phyloP scores from a whole-genome alignment of 345 rosid genomes.

The Eucalyptus dawsonii region DNA sequence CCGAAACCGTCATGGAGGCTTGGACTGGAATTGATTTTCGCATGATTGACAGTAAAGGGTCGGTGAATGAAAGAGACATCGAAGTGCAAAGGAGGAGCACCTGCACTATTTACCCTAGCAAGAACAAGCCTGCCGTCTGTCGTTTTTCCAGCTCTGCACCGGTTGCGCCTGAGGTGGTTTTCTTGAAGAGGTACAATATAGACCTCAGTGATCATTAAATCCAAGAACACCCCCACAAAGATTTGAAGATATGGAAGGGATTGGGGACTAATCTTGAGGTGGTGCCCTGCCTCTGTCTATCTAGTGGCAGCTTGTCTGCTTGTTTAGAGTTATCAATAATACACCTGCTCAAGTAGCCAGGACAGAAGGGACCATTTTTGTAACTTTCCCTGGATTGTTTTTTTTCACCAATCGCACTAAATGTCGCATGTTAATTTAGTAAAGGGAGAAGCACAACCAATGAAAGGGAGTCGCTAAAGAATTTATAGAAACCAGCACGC shows the following conservation, averaged over 20 bases:
- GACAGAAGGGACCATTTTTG: background rate
- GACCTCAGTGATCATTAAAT: background rate
- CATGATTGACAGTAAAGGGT: background rate
- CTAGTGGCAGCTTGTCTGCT: background rate
- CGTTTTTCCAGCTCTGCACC: background rate
- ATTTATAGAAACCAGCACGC: background rate
- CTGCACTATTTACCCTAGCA: background rate
- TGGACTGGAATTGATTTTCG: background rate
- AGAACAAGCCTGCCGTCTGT: background rate
- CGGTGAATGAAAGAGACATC: background rate
- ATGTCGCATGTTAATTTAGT: background rate
- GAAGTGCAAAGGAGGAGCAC: background rate
- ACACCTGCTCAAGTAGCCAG: background rate
- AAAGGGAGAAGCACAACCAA: background rate
- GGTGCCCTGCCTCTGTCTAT: background rate
- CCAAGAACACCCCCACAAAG: background rate
- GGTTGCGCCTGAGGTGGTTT: background rate
- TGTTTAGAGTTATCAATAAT: background rate
- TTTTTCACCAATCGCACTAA: background rate
- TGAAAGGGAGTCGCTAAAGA: background rate
- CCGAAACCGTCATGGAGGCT: background rate
- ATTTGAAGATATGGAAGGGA: background rate
- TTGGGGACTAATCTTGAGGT: background rate
- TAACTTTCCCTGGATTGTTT: background rate
- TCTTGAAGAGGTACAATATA: background rate